Conservation (phyloP, 805 yeast genomes). For the Grigorovia transvaalensis region DNA sequence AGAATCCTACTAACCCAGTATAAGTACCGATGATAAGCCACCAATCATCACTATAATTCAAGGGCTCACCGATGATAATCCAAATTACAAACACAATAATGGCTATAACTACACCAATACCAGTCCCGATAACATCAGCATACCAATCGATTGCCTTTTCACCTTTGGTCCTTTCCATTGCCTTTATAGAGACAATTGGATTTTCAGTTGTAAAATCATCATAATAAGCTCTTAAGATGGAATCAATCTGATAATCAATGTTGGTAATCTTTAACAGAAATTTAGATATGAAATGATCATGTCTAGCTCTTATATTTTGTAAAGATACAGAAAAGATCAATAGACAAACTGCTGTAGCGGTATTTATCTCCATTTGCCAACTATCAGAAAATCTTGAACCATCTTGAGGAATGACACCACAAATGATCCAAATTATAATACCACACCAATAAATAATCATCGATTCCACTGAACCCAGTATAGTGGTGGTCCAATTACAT, state of each 20-base stretch:
- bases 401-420: conserved; percentile 26
- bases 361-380: conserved; percentile 36
- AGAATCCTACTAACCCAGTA: conserved; percentile 35
- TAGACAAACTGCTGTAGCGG: conserved; percentile 32
- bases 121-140: conserved; percentile 36
- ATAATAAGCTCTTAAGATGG: conserved; percentile 11
- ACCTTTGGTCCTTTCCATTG: conserved; percentile 12
- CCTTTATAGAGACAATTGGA: conserved; percentile 14
- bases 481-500: conserved; percentile 16
- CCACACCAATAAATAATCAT: conserved; percentile 32
- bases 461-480: conserved; percentile 28
- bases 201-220: conserved; percentile 20
- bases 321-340: conserved; percentile 28
- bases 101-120: conserved; percentile 31
- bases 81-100: conserved; percentile 29
- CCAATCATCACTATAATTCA: conserved; percentile 33
- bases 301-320: conserved; percentile 33
- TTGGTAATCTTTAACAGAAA: conserved; percentile 13
- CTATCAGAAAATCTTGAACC: conserved; percentile 26
- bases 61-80: conserved; percentile 29
- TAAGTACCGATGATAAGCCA: conserved; percentile 40
- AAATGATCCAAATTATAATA: conserved; percentile 31
- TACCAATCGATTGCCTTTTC: conserved; percentile 28
- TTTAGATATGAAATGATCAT: conserved; percentile 24
- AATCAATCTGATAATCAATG: conserved; percentile 27